phyloP scores from a whole-genome alignment of 805 yeast genomes.

The Yarrowia bubula region DNA sequence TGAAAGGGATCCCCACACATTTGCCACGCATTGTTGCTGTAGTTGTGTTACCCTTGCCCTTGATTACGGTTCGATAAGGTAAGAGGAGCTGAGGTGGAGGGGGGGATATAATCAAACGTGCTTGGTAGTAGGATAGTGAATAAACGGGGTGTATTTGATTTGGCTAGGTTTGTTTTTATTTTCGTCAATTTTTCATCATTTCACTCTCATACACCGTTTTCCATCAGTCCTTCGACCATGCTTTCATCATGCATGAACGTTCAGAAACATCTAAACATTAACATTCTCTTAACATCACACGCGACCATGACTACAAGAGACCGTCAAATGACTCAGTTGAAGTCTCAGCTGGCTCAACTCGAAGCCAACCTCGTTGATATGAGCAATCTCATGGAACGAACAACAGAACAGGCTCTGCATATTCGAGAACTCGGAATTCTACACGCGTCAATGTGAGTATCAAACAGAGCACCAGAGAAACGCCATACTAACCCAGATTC shows the following conservation, averaged over 20 bases:
- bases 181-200: neutral
- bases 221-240: neutral
- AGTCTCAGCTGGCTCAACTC: conserved; percentile 54
- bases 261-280: neutral
- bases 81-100: neutral
- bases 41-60: conserved; percentile 16
- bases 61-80: conserved; percentile 22
- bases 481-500: neutral
- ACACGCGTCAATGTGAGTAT: conserved; percentile 53
- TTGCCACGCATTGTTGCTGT: conserved; percentile 21
- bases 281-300: neutral
- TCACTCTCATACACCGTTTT: neutral
- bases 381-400: conserved; percentile 50
- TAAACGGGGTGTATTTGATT: neutral
- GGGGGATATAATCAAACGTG: no score
- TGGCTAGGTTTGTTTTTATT: neutral
- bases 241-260: neutral
- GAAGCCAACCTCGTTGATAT: conserved; percentile 56
- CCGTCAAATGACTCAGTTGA: conserved; percentile 52
- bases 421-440: conserved; percentile 55
- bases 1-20: conserved; percentile 7
- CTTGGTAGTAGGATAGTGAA: neutral
- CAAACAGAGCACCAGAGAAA: no score
- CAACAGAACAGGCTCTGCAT: conserved; percentile 52
- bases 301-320: conserved; percentile 35